phyloP scores from a whole-genome alignment of 208 protist genomes.

The Trypanosoma grayi region DNA sequence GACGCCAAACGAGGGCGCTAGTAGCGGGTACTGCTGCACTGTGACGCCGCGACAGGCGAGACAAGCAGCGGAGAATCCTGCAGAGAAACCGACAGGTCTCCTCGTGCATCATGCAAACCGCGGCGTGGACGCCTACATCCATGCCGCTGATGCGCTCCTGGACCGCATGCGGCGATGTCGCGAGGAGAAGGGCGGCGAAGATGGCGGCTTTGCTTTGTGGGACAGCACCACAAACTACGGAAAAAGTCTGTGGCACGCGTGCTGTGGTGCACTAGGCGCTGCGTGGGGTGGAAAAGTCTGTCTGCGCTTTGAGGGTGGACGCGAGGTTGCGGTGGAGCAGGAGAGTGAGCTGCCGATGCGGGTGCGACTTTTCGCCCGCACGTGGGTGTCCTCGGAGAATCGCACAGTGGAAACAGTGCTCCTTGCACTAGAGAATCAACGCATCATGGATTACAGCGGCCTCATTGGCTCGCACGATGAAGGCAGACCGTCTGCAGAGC shows the following conservation, averaged over 20 bases:
- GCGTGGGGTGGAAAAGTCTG: conserved; percentile 26
- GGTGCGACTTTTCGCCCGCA: conserved; percentile 13
- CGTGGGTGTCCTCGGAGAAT: neutral
- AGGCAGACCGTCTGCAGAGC: neutral
- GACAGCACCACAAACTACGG: conserved; percentile 38
- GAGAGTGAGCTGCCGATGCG: conserved; percentile 8
- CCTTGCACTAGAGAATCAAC: neutral
- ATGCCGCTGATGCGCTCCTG: conserved; percentile 20
- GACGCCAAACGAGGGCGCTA: neutral
- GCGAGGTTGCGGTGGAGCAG: neutral
- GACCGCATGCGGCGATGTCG: neutral
- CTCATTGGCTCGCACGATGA: neutral
- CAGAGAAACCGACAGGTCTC: neutral
- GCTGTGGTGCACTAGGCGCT: conserved; percentile 37
- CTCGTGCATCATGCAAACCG: conserved; percentile 2
- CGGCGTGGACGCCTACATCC: conserved; percentile 23
- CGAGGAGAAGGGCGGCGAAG: neutral
- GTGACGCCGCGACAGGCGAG: neutral
- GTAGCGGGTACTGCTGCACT: conserved; percentile 11
- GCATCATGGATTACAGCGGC: conserved; percentile 12
- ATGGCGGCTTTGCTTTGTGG: conserved; percentile 32
- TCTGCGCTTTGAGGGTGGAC: conserved; percentile 20
- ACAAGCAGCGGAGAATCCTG: neutral
- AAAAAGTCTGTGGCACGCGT: conserved; percentile 60
- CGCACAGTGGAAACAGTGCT: conserved; percentile 4